phyloP scores from a whole-genome alignment of 768 basidiomycete species.

The Tricholoma sp. region DNA sequence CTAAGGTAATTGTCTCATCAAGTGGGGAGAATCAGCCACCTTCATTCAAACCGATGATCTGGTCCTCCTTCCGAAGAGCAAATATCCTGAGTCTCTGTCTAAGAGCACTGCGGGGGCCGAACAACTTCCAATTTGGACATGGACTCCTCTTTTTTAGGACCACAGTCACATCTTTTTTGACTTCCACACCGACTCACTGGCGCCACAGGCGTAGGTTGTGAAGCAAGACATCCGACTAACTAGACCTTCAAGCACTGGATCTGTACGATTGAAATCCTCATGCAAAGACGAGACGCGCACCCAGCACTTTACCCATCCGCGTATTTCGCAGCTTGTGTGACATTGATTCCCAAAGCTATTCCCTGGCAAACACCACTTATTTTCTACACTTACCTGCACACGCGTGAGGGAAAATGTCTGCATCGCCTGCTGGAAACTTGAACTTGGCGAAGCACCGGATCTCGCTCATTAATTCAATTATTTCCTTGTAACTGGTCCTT shows the following conservation, averaged over 20 bases:
- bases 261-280: constrained; percentile 30
- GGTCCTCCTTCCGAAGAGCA: constrained; percentile 34
- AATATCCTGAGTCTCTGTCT: constrained; percentile 25
- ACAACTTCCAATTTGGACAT: constrained; percentile 40
- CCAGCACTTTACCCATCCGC: too few species aligned
- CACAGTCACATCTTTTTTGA: constrained; percentile 32
- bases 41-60: constrained; percentile 49
- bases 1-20: too few species aligned
- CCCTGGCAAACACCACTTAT: too few species aligned
- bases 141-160: constrained; percentile 16
- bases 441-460: too few species aligned
- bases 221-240: constrained; percentile 19
- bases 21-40: constrained; percentile 46
- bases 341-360: too few species aligned
- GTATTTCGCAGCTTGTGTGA: too few species aligned
- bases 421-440: too few species aligned
- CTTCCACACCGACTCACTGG: constrained; percentile 34
- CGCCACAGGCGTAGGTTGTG: constrained; percentile 32
- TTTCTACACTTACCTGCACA: too few species aligned
- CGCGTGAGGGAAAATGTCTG: too few species aligned
- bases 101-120: constrained; percentile 35
- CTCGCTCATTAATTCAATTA: too few species aligned
- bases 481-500: too few species aligned
- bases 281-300: too few species aligned
- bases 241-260: constrained; percentile 36